Base-by-base conservation (phyloP, 352 stramenopile species). In the Phytophthora chlamydospora region DNA sequence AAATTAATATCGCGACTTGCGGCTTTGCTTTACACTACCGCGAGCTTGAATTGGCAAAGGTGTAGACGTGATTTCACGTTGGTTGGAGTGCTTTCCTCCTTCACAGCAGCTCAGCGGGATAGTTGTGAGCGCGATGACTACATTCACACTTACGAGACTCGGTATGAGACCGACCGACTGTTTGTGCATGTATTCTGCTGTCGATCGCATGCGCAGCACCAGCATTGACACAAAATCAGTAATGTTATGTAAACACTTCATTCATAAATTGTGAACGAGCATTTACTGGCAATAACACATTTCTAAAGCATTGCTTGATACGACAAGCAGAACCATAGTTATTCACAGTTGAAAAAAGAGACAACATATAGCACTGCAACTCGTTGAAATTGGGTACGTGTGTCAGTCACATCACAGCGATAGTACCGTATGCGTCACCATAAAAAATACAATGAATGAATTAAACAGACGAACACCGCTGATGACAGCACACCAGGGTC, bases 281-380 rank as follows among this genome's bases (percentile, higher is more conserved):
- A n/a, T n/a, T n/a, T n/a, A n/a, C n/a, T n/a, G n/a, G n/a, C n/a
- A n/a, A n/a, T n/a, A n/a, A n/a, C n/a, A n/a, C n/a, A n/a, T n/a
- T n/a, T n/a, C n/a, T n/a, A n/a, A n/a, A n/a, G n/a, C n/a, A n/a
- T n/a, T n/a, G n/a, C n/a, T 14, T 21, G 35, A 4, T 24, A 21
- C 11, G 12, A 9, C 4, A 29, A 49, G 11, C 13, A 38, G 9
- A 36, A 49, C 27, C 42, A 49, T 29, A 12, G 35, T 14, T 44
- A 17, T 29, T 14, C 10, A 44, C 6, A 17, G n/a, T n/a, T 11
- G 29, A n/a, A n/a, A n/a, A n/a, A 12, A 38, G 14, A 14, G 21
- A 32, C n/a, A 53, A 42, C 45, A 53, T 32, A 32, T 53, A 53
- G 21, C 45, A 42, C 45, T 53, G 7, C 45, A 35, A 53, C 45